Percentiles rank a stretch among this genome's conserved stretches.
Conservation (phyloP, 306 rosid genomes). For the Purshia tridentata region DNA sequence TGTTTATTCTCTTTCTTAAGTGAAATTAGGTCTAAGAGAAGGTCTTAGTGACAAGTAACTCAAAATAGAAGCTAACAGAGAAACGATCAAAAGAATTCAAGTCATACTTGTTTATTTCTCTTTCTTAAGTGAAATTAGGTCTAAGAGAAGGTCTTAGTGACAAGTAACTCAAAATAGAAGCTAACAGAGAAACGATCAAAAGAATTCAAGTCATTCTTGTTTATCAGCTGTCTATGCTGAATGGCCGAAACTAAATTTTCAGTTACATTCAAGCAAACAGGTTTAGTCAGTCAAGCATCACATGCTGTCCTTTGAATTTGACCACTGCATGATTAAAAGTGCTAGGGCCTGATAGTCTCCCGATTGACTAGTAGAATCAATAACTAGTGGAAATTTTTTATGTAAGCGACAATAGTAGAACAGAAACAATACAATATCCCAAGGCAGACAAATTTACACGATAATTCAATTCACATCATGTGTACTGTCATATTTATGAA, state of each 20-base stretch:
- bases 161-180: neutral
- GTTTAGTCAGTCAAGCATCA: neutral
- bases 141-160: too few relatives aligned
- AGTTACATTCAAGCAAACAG: neutral
- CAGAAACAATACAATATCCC: neutral
- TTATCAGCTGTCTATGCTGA: neutral
- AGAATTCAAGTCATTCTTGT: neutral
- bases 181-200: neutral
- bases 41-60: neutral
- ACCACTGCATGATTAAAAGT: too few relatives aligned
- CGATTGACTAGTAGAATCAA: neutral
- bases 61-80: neutral
- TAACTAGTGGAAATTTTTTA: neutral
- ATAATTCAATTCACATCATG: neutral
- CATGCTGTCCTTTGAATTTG: too few relatives aligned
- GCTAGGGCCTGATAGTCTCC: too few relatives aligned
- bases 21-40: too few relatives aligned
- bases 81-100: neutral
- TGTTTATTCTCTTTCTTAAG: too few relatives aligned
- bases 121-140: too few relatives aligned
- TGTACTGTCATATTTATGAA: neutral
- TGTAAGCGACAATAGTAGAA: neutral
- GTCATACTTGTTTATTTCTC: too few relatives aligned
- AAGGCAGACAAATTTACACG: neutral
- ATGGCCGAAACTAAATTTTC: neutral